Evolutionary conservation across 176 grass and related monocot species (phyloP), one percentile per base, ranked within the genome.

Genomic region (Zoysia pacifica): DNA sequence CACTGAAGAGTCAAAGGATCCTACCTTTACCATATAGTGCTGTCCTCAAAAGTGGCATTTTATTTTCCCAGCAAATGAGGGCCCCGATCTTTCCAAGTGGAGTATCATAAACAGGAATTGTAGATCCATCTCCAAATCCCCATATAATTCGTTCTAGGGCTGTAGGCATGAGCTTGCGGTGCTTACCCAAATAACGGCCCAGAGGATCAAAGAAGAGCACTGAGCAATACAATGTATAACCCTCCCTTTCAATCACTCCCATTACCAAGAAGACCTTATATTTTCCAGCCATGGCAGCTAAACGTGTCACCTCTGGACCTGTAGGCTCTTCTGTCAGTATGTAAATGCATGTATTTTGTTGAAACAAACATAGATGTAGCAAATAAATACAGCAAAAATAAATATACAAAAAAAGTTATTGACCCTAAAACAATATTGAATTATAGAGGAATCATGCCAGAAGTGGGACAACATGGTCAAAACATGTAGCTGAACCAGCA

Each of bases 21-120:
- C 77, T 87, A 93, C 96, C 96, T 99, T 99, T 99, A 66, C 90
- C 92, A 84, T 95, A 95, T 8, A 95, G 60, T 4, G 92, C 92
- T 13, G 92, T 95, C 71, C 96, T 89, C 14, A 99, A 61, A 69
- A 99, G 90, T 71, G 92, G 96, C 92, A 99, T 99, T 68, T 77
- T 93, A 81, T 99, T 99, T 78, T 99, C 96, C 90, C 92, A 95
- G 79, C 92, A 99, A 87, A 99, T 99, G 39, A 99, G 83, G 7
- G 90, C 92, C 51, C 96, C 96, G 4, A 95, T 99, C 64, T 95
- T 99, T 69, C 96, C 96, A 79, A 99, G 62, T 28, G 92, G 84
- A 52, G 96, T 95, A 62, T 99, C 96, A 84, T 89, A 98, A 73
- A 98, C 96, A 28, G 92, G 96, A 77, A 92, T 90, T 13, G 94